Percentiles rank a stretch among this genome's conserved stretches.
phyloP scores from a whole-genome alignment of 2,329 filamentous ascomycete genomes.

The Colletotrichum siamense region DNA sequence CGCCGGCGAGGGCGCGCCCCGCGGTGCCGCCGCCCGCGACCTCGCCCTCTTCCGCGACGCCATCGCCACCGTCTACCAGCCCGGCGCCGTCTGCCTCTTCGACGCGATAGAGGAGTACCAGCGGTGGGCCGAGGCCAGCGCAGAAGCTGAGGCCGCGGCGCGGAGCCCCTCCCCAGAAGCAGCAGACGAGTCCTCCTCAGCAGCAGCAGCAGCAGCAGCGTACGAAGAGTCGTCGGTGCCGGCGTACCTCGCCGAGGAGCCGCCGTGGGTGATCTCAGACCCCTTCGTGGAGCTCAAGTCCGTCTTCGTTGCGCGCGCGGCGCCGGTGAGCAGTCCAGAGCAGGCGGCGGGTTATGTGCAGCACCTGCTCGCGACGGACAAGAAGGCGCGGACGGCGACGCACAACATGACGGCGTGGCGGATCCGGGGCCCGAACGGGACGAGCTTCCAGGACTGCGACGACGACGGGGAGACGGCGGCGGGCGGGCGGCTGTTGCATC shows the following conservation, averaged over 20 bases:
- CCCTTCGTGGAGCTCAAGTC: conserved; percentile 83
- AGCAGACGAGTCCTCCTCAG: background rate
- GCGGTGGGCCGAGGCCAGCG: conserved; percentile 21
- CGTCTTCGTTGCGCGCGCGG: conserved; percentile 82
- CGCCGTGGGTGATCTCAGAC: conserved; percentile 77
- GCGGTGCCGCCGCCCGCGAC: conserved; percentile 75
- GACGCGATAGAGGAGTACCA: conserved; percentile 82
- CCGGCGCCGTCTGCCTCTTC: conserved; percentile 84
- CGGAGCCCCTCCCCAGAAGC: background rate
- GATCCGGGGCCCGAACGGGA: conserved; percentile 64
- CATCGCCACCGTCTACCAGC: conserved; percentile 70
- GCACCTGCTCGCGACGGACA: conserved; percentile 82
- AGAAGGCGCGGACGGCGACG: conserved; percentile 82
- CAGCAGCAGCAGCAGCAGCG: conserved; percentile 26
- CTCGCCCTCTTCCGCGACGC: conserved; percentile 73
- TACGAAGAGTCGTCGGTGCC: conserved; percentile 22
- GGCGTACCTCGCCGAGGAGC: conserved; percentile 23
- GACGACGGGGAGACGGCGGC: conserved; percentile 97
- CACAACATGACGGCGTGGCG: conserved; percentile 98
- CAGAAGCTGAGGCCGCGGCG: conserved; percentile 7
- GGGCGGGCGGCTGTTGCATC: conserved; percentile 81
- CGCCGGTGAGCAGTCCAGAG: conserved; percentile 69
- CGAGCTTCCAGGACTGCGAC: conserved; percentile 85
- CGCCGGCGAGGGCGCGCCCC: conserved; percentile 69
- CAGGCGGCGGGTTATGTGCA: conserved; percentile 75